A percentile compares a stretch with the other conserved stretches of the same genome.
Conservation (phyloP, 192 early-diverging fungal species). For the Coemansia biformis region DNA sequence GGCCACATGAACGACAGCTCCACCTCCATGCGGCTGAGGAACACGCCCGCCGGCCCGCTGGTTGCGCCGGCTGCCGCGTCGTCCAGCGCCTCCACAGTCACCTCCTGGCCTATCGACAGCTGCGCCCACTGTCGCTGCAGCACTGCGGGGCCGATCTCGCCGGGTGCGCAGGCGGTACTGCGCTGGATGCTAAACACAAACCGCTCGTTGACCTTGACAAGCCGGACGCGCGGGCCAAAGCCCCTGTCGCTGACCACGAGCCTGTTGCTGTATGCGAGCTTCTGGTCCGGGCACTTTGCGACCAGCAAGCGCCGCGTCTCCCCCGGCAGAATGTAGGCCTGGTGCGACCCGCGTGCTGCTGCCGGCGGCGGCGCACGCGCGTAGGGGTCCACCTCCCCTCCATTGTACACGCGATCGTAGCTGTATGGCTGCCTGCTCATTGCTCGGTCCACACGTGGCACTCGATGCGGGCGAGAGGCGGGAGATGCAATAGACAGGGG, state of each 20-base stretch:
- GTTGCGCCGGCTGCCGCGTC: slow-evolving; percentile 39
- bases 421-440: slow-evolving; percentile 37
- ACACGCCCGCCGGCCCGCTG: slow-evolving; percentile 28
- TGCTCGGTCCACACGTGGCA: too few relatives aligned
- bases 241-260: slow-evolving; percentile 69
- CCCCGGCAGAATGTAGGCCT: slow-evolving; percentile 11
- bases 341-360: slow-evolving; percentile 1
- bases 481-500: too few relatives aligned
- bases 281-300: slow-evolving; percentile 45
- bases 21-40: slow-evolving; percentile 48
- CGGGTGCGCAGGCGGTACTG: slow-evolving; percentile 13
- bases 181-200: slow-evolving; percentile 71
- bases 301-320: slow-evolving; percentile 42
- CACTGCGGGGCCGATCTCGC: slow-evolving; percentile 36
- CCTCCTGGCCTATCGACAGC: slow-evolving; percentile 53
- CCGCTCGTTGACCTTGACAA: slow-evolving; percentile 71
- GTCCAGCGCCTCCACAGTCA: slow-evolving; percentile 50
- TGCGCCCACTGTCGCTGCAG: slow-evolving; percentile 51
- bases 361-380: slow-evolving; percentile 3
- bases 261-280: slow-evolving; percentile 64
- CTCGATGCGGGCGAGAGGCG: too few relatives aligned
- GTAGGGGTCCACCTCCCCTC: slow-evolving; percentile 47
- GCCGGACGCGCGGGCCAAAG: slow-evolving; percentile 62
- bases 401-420: slow-evolving; percentile 38
- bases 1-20: slow-evolving; percentile 59